Base-by-base conservation (phyloP, 257 asterid genomes). In the Penstemon davidsonii region DNA sequence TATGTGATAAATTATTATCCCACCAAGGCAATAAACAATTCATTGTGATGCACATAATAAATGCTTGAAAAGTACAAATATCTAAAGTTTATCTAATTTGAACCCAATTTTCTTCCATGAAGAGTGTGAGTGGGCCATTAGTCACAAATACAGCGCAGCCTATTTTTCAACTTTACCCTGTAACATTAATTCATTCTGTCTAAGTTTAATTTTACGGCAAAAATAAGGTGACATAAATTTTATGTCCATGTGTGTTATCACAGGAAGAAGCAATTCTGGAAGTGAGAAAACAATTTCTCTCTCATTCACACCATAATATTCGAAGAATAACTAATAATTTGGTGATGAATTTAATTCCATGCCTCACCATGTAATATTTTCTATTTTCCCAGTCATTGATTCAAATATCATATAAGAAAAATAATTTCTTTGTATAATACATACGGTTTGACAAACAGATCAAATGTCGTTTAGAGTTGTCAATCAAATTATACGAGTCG, bases 91-190 rank as follows among this genome's bases (percentile, higher is more conserved):
- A 62, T 55, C 60, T 66, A 61, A 72, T 46, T 33, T 50, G 25
- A 43, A 42, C 4, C 72, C 71, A 44, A 67, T 63, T 79, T 82
- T 76, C 80, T 76, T 76, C 71, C 58, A 55, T 39, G 55, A 55
- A 71, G 76, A 68, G 67, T 59, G 67, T 68, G 68, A 71, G 73
- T 79, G 79, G 81, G 76, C 75, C 70, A 58, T 57, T 68, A 44
- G 72, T 55, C 66, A 54, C 62, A 75, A 64, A 41, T 73, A 15
- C 70, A 25, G 2, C 33, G 55, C 67, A 50, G 10, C 40, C 42
- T 59, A 69, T 61, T 64, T 13, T 54, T 19, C 18, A 68, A 3
- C 8, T 45, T 11, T 9, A 33, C 58, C 6, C 50, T 51, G 13
- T 51, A 40, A 33, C 56, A 25, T 25, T 25, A 25, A 25, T 25